A percentile compares a stretch with the other conserved stretches of the same genome.
Evolutionary conservation across 768 basidiomycete genomes (phyloP).

Genomic region (Krasilnikovozyma curviuscula): DNA sequence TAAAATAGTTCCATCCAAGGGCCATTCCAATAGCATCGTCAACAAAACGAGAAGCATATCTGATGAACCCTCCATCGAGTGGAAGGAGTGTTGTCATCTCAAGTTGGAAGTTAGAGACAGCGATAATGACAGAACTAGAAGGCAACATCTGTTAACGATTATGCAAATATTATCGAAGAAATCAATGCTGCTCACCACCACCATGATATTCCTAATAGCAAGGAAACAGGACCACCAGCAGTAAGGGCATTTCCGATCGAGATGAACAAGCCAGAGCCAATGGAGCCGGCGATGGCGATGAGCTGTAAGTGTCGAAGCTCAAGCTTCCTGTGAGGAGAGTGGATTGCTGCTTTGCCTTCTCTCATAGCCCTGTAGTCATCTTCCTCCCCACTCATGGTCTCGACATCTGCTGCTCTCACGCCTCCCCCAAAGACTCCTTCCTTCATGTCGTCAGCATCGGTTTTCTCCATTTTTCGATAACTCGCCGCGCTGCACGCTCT

Average conservation of each 20-base stretch:
- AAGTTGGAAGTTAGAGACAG: conserved; percentile 12
- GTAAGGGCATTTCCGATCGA: conserved; percentile 14
- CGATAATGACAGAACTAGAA: neutral
- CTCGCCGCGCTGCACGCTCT: too few species aligned
- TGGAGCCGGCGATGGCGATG: conserved; percentile 18
- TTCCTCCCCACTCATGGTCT: too few species aligned
- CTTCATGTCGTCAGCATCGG: too few species aligned
- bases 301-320: conserved; percentile 18
- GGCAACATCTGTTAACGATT: neutral
- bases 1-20: conserved; percentile 16
- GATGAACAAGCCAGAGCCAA: conserved; percentile 16
- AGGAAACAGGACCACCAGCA: conserved; percentile 13
- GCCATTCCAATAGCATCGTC: conserved; percentile 15
- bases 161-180: neutral
- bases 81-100: conserved; percentile 17
- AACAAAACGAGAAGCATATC: conserved; percentile 14
- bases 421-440: too few species aligned
- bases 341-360: too few species aligned
- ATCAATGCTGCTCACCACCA: conserved; percentile 12
- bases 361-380: too few species aligned
- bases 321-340: conserved; percentile 11
- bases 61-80: conserved; percentile 15
- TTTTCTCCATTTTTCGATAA: too few species aligned
- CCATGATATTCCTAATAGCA: conserved; percentile 14
- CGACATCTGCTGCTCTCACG: too few species aligned